A percentile compares a stretch with the other conserved stretches of the same genome.
phyloP scores from a whole-genome alignment of 1,284 basidiomycete genomes.

The Chalciporus sp. region DNA sequence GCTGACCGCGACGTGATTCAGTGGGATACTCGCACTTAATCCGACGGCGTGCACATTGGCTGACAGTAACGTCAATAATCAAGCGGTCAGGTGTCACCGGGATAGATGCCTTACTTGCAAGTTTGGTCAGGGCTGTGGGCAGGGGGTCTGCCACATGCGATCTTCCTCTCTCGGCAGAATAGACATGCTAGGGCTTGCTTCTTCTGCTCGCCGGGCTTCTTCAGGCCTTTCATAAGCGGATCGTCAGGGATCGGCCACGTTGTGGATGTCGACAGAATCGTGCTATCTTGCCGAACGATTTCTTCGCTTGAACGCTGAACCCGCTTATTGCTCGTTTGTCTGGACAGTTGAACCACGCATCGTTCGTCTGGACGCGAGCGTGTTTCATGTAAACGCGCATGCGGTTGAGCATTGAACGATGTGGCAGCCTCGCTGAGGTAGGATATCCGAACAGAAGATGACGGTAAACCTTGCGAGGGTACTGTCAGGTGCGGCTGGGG shows the following conservation, averaged over 20 bases:
- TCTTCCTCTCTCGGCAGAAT: constrained; percentile 42
- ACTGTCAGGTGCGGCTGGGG: constrained; percentile 27
- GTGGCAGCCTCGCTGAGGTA: constrained; percentile 12
- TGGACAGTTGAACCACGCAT: constrained; percentile 21
- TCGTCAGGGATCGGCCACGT: constrained; percentile 41
- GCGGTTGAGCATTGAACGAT: constrained; percentile 18
- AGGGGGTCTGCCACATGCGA: constrained; percentile 40
- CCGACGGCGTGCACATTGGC: constrained; percentile 50
- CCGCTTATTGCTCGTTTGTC: constrained; percentile 32
- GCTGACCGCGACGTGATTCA: constrained; percentile 54
- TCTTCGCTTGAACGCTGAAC: constrained; percentile 34
- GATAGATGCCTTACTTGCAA: constrained; percentile 37
- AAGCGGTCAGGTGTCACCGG: constrained; percentile 3
- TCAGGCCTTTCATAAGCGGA: constrained; percentile 34
- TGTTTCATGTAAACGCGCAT: constrained; percentile 21
- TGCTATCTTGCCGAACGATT: constrained; percentile 32
- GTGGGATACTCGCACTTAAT: constrained; percentile 53
- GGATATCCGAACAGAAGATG: constrained; percentile 21
- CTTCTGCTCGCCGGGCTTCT: constrained; percentile 40
- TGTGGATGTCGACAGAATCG: constrained; percentile 28
- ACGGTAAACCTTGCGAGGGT: constrained; percentile 24
- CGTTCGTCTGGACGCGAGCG: constrained; percentile 29
- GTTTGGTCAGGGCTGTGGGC: constrained; percentile 37
- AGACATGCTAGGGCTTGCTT: constrained; percentile 43
- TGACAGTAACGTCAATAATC: constrained; percentile 33